Base-by-base conservation (phyloP, 768 basidiomycete species). In the Terana coerulea region DNA sequence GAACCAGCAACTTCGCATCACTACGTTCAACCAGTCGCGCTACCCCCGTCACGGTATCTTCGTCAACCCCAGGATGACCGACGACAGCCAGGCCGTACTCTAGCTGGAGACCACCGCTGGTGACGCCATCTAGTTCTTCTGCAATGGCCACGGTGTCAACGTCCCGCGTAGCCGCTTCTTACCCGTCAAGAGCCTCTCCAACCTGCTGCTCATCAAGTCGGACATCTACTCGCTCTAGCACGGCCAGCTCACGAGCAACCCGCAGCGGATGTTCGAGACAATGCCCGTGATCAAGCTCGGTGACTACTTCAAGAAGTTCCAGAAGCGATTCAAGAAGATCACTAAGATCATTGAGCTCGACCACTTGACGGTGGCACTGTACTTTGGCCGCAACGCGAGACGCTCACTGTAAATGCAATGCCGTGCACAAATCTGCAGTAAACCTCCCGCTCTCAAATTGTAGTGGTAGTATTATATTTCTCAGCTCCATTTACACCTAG, bases 91-190 rank as follows among this genome's bases (percentile, higher is more conserved):
- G 57, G 72, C 84, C 29, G 81, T 91, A 58, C 74, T 91, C 55
- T 86, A 88, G 73, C 83, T 89, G 61, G 86, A 88, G 71, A n/a
- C n/a, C n/a, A 85, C 84, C 48, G 81, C 84, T 30, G 84, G 85
- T 66, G 84, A 81, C 5, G 84, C 85, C 33, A 84, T 86, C 71
- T 84, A 86, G 72, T 79, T 84, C 67, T 84, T 84, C 67, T 19
- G 79, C 86, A 40, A n/a, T n/a, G n/a, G n/a, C n/a, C n/a, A n/a
- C n/a, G n/a, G n/a, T n/a, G n/a, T n/a, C n/a, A n/a, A n/a, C n/a
- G n/a, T n/a, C n/a, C n/a, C n/a, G n/a, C n/a, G n/a, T n/a, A n/a
- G n/a, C n/a, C n/a, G n/a, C n/a, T 88, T 87, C 81, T 72, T 87
- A 53, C 83, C 84, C 42, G 79, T 81, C 49, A 77, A 78, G 71